Evolutionary conservation across 2,329 filamentous ascomycete genomes (phyloP), one percentile per base, ranked within the genome.

Genomic region (Xylaria sp.): DNA sequence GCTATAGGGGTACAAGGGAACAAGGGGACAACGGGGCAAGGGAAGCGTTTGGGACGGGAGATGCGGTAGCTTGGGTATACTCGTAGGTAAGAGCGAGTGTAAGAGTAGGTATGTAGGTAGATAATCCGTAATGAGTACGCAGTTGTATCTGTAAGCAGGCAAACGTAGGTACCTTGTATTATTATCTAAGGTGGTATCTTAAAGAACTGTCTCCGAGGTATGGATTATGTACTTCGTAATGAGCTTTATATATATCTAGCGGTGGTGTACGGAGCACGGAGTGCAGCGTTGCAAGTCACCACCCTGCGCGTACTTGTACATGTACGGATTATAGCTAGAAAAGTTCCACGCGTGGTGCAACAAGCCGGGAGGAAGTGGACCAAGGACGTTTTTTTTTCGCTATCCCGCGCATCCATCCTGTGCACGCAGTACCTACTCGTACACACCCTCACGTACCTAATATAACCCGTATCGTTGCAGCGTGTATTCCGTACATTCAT

Each of bases 291-390:
- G 23, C 23, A 30, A 30, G 23, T 30, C 23, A 30, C 23, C 23
- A 48, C 23, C 16, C 35, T 19, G n/a, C 44, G 48, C 9, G 7
- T 47, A 19, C 8, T 11, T 11, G 18, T 18, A 44, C 10, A 30
- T 18, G 35, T 34, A 16, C 34, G 30, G 50, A 30, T 30, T 16
- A 30, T 42, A 19, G 16, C 34, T 10, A 53, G 47, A 58, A 46
- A 58, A 58, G 55, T 56, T 54, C 59, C 46, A 52, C 52, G 59
- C 49, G 54, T 58, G 47, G 52, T 60, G 60, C 46, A 52, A 42
- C 49, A 30, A 52, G 23, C 51, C 52, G 57, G 57, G 54, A 52
- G 42, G 42, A 46, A 1, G 42, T 46, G 42, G 11, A 46, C 13
- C 42, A 46, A 46, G 42, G 42, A 46, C 42, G 42, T 46, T 46